Conservation (phyloP, 805 yeast species). For the Monosporozyma yasuniensis region DNA sequence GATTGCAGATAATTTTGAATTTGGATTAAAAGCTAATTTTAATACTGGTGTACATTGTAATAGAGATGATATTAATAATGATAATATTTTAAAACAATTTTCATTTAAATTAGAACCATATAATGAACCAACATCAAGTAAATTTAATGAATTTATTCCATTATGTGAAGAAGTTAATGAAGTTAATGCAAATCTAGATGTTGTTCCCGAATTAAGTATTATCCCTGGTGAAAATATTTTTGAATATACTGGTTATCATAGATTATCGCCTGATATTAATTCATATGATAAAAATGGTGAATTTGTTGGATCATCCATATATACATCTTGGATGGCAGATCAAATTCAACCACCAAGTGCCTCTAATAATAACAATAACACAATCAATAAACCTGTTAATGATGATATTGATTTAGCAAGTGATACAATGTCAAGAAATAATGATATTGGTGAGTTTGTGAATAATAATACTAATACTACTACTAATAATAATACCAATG, state of each 20-base stretch:
- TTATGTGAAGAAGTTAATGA: conserved; percentile 15
- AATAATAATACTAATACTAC: neutral
- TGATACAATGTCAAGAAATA: neutral
- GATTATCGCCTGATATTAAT: conserved; percentile 19
- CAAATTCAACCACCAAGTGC: conserved; percentile 1
- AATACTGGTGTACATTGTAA: conserved; percentile 11
- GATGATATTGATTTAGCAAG: neutral
- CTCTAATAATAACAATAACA: neutral
- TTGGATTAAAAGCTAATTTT: conserved; percentile 12
- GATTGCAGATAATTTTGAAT: conserved; percentile 18
- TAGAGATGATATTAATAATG: conserved; percentile 9
- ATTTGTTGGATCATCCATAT: conserved; percentile 27
- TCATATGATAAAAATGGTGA: conserved; percentile 30
- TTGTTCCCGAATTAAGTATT: conserved; percentile 21
- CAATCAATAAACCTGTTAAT: neutral
- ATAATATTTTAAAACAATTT: conserved; percentile 14
- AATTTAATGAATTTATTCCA: conserved; percentile 9
- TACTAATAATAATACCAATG: neutral
- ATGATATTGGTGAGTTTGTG: neutral
- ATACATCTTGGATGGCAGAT: conserved; percentile 21
- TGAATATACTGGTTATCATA: conserved; percentile 27
- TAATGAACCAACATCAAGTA: conserved; percentile 4
- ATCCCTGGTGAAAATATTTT: conserved; percentile 23
- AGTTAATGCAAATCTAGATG: conserved; percentile 17
- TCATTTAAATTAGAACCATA: conserved; percentile 18